phyloP scores from a whole-genome alignment of 2,329 filamentous ascomycete genomes.

The Ophiostoma tasmaniense region DNA sequence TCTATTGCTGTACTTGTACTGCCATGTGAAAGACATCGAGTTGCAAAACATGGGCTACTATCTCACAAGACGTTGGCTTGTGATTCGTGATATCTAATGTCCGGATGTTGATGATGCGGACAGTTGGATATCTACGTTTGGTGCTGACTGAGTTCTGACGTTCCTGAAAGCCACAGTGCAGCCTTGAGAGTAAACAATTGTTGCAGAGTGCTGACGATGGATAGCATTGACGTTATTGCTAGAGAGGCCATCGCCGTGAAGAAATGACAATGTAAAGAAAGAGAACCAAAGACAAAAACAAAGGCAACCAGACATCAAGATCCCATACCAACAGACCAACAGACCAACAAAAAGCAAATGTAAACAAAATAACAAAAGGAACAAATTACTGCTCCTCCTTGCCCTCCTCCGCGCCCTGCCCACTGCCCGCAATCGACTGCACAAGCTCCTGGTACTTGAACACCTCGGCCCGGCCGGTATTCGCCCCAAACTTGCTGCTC shows the following conservation, averaged over 20 bases:
- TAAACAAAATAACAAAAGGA: background rate
- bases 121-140: no score
- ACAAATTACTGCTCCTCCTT: slow-evolving; percentile 20
- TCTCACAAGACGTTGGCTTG: no score
- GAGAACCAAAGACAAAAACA: background rate
- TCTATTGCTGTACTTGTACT: no score
- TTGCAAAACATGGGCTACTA: no score
- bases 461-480: slow-evolving; percentile 69
- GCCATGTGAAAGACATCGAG: no score
- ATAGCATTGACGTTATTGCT: slow-evolving; percentile 1
- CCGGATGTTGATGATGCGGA: no score
- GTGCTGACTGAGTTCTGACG: no score
- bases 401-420: slow-evolving; percentile 18
- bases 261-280: background rate
- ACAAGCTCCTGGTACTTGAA: slow-evolving; percentile 95
- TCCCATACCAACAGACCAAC: background rate
- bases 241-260: background rate
- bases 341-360: background rate
- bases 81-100: no score
- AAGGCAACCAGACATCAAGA: background rate
- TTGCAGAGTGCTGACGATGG: background rate
- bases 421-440: slow-evolving; percentile 51
- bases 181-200: no score
- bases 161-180: no score
- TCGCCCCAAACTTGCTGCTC: slow-evolving; percentile 43